Evolutionary conservation across 805 yeast species (phyloP), one percentile per base, ranked within the genome.

Genomic region (Schwanniomyces sp.): DNA sequence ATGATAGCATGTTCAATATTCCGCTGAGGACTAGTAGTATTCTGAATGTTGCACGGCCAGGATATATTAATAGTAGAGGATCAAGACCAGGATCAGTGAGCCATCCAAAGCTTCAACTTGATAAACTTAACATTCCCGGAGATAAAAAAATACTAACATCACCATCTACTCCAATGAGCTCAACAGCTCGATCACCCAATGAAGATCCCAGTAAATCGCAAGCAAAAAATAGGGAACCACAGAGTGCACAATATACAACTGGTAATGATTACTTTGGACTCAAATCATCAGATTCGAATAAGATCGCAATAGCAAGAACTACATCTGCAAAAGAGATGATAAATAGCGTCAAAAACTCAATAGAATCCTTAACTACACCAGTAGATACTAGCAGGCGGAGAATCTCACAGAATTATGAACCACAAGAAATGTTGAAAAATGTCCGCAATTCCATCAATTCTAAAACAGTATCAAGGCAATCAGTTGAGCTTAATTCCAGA

Each of bases 351-450:
- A 58, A 56, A 45, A 57, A 56, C 12, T 61, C 66, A 7, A 63
- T 66, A 9, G 63, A 58, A 1, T 56, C 59, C 3, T 62, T 56
- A 39, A 38, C 56, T 2, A 48, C 42, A 2, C 45, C 50, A 1
- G 44, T 52, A 42, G 50, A 50, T 42, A 36, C 43, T 4, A 30
- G 32, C 24, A 25, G 11, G 10, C 48, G 47, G 34, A 43, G 59
- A 42, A 36, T 54, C n/a, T 55, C 63, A 5, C 42, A 59, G 32
- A 40, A 47, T 29, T 53, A 55, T 42, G 58, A 59, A 38, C 70
- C 69, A 5, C 61, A 58, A 21, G 66, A 61, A 28, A 68, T 66
- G 74, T 56, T 66, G 25, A 62, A 59, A 25, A 61, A 51, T 47
- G 62, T 70, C 16, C 56, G 65, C 34, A 45, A 53, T 21, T 62